Evolutionary conservation across 2,329 filamentous ascomycete genomes (phyloP).

Genomic region (Colletotrichum kahawae): DNA sequence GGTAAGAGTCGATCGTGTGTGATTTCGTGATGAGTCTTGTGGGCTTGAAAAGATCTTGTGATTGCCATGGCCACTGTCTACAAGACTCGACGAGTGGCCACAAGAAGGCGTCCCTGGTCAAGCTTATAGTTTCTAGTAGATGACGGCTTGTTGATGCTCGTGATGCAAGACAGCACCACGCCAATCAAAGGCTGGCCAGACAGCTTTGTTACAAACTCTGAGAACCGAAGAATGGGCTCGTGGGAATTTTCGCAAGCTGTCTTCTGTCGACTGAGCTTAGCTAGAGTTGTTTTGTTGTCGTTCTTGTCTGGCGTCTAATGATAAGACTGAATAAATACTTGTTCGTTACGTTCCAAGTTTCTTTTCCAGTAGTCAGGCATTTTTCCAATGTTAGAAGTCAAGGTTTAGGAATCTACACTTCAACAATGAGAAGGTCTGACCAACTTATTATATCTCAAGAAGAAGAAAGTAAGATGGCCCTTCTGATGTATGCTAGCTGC

Average conservation of each 20-base stretch:
- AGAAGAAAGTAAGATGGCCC: not conserved
- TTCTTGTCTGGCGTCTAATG: not conserved
- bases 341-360: not conserved
- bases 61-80: not conserved
- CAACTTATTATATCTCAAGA: not conserved
- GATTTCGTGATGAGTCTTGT: not conserved
- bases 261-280: rapidly evolving
- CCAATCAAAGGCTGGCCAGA: not conserved
- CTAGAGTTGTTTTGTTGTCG: not conserved
- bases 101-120: not conserved
- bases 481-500: not conserved
- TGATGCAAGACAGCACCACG: not conserved
- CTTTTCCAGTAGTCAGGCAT: not conserved
- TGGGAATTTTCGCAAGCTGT: rapidly evolving
- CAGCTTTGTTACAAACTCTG: not conserved
- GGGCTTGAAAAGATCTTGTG: too few species aligned
- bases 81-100: not conserved
- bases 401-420: too few species aligned
- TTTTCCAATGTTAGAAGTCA: too few species aligned
- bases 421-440: too few species aligned
- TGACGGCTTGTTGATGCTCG: rapidly evolving
- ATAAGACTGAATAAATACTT: not conserved
- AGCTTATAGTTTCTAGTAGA: rapidly evolving
- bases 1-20: not conserved
- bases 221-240: not conserved